Percentiles rank a stretch among this genome's conserved stretches.
Evolutionary conservation across 495 filamentous ascomycete genomes (phyloP).

Genomic region (Aspergillus affinis): DNA sequence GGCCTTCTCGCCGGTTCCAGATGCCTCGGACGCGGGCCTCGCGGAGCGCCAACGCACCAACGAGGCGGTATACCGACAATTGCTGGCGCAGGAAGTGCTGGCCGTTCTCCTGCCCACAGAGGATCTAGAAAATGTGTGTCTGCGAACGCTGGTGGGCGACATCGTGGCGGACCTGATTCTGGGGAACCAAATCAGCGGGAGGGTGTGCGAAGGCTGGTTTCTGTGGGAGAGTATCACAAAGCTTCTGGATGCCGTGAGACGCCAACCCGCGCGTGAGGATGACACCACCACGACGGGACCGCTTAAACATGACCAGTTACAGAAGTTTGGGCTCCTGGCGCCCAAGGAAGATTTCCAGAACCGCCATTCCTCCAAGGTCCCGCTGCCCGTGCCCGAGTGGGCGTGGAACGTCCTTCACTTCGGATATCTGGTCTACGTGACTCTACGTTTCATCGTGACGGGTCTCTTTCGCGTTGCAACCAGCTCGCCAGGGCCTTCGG

Average conservation of each 20-base stretch:
- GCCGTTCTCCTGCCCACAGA: slow-evolving; percentile 86
- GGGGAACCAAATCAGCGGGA: slow-evolving; percentile 72
- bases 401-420: slow-evolving; percentile 74
- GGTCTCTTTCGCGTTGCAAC: slow-evolving; percentile 49
- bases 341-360: slow-evolving; percentile 25
- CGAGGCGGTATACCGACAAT: slow-evolving; percentile 76
- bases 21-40: slow-evolving; percentile 47
- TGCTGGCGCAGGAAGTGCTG: slow-evolving; percentile 75
- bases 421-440: slow-evolving; percentile 62
- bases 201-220: slow-evolving; percentile 79
- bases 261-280: slow-evolving; percentile 22
- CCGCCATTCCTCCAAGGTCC: slow-evolving; percentile 19
- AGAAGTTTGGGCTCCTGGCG: slow-evolving; percentile 49
- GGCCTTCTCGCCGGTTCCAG: slow-evolving; percentile 72
- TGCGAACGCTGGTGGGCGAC: slow-evolving; percentile 78
- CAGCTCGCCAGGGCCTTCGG: slow-evolving; percentile 22
- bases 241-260: slow-evolving; percentile 42
- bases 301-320: slow-evolving; percentile 35
- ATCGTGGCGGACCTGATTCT: slow-evolving; percentile 84
- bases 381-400: slow-evolving; percentile 38
- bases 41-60: slow-evolving; percentile 65
- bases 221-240: slow-evolving; percentile 79
- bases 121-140: slow-evolving; percentile 82
- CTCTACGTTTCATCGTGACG: slow-evolving; percentile 60
- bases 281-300: slow-evolving; percentile 23